A percentile compares a stretch with the other conserved stretches of the same genome.
phyloP scores from a whole-genome alignment of 1,139 yeast species.

The Taiozyma sp. region DNA sequence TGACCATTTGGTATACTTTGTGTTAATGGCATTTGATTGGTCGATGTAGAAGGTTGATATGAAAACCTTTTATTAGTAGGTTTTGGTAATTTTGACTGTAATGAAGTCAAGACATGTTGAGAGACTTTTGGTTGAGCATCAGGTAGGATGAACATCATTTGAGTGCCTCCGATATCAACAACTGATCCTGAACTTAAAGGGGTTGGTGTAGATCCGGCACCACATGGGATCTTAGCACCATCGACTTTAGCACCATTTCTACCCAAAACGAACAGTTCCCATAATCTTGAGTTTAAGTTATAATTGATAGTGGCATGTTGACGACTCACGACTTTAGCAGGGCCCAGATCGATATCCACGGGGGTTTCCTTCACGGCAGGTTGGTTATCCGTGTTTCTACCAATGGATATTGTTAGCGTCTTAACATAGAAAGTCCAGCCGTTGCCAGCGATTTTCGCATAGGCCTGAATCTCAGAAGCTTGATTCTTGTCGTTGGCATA shows the following conservation, averaged over 20 bases:
- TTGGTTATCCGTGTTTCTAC: constrained; percentile 68
- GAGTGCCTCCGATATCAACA: constrained; percentile 93
- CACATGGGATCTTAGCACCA: constrained; percentile 51
- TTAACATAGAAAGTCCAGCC: constrained; percentile 95
- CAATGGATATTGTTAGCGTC: constrained; percentile 71
- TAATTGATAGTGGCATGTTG: constrained; percentile 83
- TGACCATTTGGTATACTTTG: neutral
- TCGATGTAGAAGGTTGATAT: neutral
- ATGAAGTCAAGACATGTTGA: constrained; percentile 41
- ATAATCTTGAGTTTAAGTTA: constrained; percentile 66
- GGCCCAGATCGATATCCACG: constrained; percentile 90
- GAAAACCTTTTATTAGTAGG: constrained; percentile 24
- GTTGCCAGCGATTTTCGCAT: constrained; percentile 91
- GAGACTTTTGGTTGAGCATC: constrained; percentile 76
- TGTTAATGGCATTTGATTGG: neutral
- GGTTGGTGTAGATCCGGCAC: constrained; percentile 41
- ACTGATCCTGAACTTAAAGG: constrained; percentile 80
- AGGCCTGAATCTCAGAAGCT: constrained; percentile 89
- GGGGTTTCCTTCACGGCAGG: constrained; percentile 27
- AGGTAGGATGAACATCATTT: constrained; percentile 97
- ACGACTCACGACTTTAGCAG: constrained; percentile 92
- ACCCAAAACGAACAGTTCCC: constrained; percentile 85
- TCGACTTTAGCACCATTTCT: constrained; percentile 93
- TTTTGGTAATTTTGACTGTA: constrained; percentile 30
- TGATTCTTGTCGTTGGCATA: constrained; percentile 67